Base-by-base conservation (phyloP, 2,329 filamentous ascomycete genomes). In the Ophiostoma pallidulum region DNA sequence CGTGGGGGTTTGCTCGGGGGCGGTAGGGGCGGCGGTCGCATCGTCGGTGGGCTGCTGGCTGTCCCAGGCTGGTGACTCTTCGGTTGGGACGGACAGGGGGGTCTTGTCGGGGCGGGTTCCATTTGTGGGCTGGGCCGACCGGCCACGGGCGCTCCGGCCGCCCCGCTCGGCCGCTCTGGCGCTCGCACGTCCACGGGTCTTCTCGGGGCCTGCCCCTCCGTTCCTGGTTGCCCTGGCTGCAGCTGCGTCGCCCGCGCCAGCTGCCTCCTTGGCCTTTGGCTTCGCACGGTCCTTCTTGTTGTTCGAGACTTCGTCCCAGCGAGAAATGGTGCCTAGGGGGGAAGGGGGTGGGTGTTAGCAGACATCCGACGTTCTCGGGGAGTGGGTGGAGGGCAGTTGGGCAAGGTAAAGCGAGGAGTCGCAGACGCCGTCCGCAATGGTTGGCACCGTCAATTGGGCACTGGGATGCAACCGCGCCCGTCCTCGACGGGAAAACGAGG, bases 251-350 rank as follows among this genome's bases (percentile, higher is more conserved):
- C 73, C 72, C 51, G 74, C 66, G 49, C 75, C 69, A 51, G 73
- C 67, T 53, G 72, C 66, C 50, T 86, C 79, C 66, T 85, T 84
- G 53, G 74, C 72, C 75, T 90, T 91, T 57, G 82, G 75, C 66
- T 82, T 80, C 59, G 80, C 69, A 56, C 77, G 72, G 58, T 84
- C 79, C 72, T 89, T 90, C 71, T 84, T 84, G 60, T 79, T 77
- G 74, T 86, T 86, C 57, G 83, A 84, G 57, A 92, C 86, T 65
- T 91, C 85, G 58, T 82, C 82, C 79, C 88, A 92, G 71, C 89
- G 85, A 55, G 86, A 82, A 60, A 90, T 83, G 56, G 79, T 77
- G 60, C 86, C 86, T 89, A 60, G 22, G 10, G 41, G 20, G 41
- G 14, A 20, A 22, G 36, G 26, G n/a, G 31, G 10, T 5, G 19